Percentiles rank a stretch among this genome's conserved stretches.
Conservation (phyloP, 2,329 filamentous ascomycete species). For the Aspergillus hiratsukae region DNA sequence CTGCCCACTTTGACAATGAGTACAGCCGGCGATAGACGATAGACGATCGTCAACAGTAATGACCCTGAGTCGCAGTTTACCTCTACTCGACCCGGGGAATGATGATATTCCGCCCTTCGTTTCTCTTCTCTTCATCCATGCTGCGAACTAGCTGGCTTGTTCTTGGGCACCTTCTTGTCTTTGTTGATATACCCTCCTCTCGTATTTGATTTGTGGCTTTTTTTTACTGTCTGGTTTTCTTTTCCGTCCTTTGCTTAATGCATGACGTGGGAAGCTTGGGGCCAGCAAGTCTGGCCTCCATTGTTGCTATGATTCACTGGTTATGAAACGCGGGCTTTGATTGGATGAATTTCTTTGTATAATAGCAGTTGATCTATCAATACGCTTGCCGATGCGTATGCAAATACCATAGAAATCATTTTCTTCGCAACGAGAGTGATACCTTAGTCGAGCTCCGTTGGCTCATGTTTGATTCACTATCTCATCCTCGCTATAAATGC, state of each 20-base stretch:
- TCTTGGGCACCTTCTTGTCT: not conserved
- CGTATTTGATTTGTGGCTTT: not conserved
- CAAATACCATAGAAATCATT: not conserved
- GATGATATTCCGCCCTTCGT: not conserved
- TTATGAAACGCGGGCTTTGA: not conserved
- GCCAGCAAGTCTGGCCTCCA: not conserved
- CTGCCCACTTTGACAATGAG: constrained; percentile 19
- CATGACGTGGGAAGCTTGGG: not conserved
- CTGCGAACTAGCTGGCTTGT: not conserved
- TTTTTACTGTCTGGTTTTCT: not conserved
- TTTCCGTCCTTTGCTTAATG: not conserved
- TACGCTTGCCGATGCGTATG: not conserved
- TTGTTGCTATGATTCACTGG: constrained; percentile 1
- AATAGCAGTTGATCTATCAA: not conserved
- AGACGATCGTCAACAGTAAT: not conserved
- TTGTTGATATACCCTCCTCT: not conserved
- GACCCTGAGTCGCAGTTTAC: not conserved
- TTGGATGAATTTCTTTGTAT: not conserved
- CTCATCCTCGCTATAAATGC: not conserved
- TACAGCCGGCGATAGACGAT: constrained; percentile 4
- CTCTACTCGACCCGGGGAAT: not conserved
- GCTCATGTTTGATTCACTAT: not conserved
- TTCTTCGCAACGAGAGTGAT: not conserved
- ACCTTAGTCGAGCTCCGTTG: not conserved
- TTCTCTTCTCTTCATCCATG: not conserved